Percentiles rank a stretch among this genome's conserved stretches.
Conservation (phyloP, 805 yeast genomes). For the Kodamaea hsintzibuensis region DNA sequence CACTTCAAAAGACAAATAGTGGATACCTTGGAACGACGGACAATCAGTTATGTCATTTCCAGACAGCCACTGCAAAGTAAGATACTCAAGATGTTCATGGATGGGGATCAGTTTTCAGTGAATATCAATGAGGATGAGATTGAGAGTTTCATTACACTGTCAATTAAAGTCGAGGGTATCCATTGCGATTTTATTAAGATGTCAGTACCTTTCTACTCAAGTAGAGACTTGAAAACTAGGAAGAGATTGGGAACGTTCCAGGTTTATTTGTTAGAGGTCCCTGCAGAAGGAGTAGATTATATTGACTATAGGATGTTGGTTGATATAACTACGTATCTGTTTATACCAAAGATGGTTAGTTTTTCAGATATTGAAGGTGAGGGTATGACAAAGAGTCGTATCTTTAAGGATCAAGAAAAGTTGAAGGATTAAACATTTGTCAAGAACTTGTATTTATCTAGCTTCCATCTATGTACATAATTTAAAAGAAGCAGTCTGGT, state of each 20-base stretch:
- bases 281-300: conserved; percentile 1
- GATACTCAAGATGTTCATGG: conserved; percentile 20
- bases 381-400: conserved; percentile 12
- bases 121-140: conserved; percentile 21
- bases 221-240: conserved; percentile 18
- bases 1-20: conserved; percentile 31
- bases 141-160: conserved; percentile 27
- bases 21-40: conserved; percentile 23
- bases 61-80: neutral
- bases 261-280: conserved; percentile 29
- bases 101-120: conserved; percentile 34
- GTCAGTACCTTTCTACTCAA: conserved; percentile 32
- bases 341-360: conserved; percentile 8
- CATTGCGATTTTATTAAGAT: conserved; percentile 30
- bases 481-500: conserved; percentile 14
- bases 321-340: conserved; percentile 19
- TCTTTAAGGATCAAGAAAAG: neutral
- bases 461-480: neutral
- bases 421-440: neutral
- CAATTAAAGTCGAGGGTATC: conserved; percentile 16
- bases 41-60: conserved; percentile 28
- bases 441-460: neutral
- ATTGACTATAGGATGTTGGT: conserved; percentile 20
- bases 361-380: conserved; percentile 11
- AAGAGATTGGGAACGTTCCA: conserved; percentile 34